phyloP scores from a whole-genome alignment of 169 alveolate species.

The Cryptosporidium bovis region DNA sequence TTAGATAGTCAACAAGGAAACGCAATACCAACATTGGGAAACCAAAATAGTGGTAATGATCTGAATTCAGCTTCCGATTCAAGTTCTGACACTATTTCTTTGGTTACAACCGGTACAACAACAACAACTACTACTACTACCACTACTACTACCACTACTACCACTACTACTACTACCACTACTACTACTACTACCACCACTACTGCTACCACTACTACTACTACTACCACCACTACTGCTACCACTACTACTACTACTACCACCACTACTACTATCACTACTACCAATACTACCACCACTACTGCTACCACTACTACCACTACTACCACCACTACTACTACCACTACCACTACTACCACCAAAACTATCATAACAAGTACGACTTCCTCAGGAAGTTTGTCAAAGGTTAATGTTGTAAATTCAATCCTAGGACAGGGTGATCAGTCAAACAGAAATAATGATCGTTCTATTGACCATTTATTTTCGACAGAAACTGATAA shows the following conservation, averaged over 20 bases:
- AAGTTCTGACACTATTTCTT: not conserved
- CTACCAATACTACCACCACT: conserved; percentile 23
- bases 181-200: conserved; percentile 30
- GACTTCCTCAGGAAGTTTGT: not conserved
- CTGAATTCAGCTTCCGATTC: not conserved
- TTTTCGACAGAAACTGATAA: too few relatives aligned
- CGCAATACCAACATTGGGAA: not conserved
- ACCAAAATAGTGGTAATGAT: not conserved
- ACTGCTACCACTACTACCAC: conserved; percentile 32
- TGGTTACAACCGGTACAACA: not conserved
- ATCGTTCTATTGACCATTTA: too few relatives aligned
- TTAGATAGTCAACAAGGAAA: not conserved
- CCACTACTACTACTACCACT: conserved; percentile 33
- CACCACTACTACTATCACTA: conserved; percentile 12
- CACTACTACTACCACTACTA: not conserved
- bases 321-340: not conserved
- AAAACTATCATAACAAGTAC: not conserved
- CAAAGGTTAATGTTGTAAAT: not conserved
- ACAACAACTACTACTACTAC: conserved; percentile 17
- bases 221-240: conserved; percentile 19
- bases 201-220: conserved; percentile 34
- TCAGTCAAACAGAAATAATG: too few relatives aligned
- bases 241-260: conserved; percentile 4
- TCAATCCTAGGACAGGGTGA: not conserved
- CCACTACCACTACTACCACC: not conserved